Conservation (phyloP, 2,329 filamentous ascomycete genomes). For the Ceratocystis albifundus region DNA sequence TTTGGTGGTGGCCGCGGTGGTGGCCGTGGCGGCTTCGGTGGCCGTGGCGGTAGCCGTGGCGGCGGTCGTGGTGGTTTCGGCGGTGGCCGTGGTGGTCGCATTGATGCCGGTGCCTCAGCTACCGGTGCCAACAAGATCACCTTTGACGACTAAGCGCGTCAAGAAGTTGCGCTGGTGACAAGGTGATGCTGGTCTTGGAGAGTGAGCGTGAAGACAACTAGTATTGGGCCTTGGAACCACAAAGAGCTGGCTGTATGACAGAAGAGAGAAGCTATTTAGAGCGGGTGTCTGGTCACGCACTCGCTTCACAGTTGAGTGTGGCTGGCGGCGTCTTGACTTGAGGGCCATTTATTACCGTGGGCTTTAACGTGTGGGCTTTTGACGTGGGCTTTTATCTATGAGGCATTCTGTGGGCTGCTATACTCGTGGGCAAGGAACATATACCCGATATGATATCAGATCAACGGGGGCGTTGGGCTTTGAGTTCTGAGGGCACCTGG, state of each 20-base stretch:
- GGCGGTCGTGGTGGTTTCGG: constrained; percentile 33
- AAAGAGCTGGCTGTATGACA: background rate
- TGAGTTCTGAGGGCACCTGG: constrained; percentile 23
- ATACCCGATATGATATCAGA: constrained; percentile 4
- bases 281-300: background rate
- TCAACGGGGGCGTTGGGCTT: constrained; percentile 20
- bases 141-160: constrained; percentile 38
- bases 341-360: constrained; percentile 19
- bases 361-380: constrained; percentile 23
- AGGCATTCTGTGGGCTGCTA: constrained; percentile 24
- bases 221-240: background rate
- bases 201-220: background rate
- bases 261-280: background rate
- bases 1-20: constrained; percentile 38
- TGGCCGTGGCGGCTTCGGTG: constrained; percentile 37
- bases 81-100: constrained; percentile 33
- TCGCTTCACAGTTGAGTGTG: background rate
- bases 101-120: constrained; percentile 26
- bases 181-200: background rate
- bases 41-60: constrained; percentile 42
- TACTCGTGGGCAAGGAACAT: constrained; percentile 24
- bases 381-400: constrained; percentile 22
- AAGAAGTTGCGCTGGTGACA: background rate
- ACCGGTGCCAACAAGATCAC: constrained; percentile 64
- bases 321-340: constrained; percentile 12